Evolutionary conservation across 2,329 filamentous ascomycete genomes (phyloP).

Genomic region (Zalaria sp.): DNA sequence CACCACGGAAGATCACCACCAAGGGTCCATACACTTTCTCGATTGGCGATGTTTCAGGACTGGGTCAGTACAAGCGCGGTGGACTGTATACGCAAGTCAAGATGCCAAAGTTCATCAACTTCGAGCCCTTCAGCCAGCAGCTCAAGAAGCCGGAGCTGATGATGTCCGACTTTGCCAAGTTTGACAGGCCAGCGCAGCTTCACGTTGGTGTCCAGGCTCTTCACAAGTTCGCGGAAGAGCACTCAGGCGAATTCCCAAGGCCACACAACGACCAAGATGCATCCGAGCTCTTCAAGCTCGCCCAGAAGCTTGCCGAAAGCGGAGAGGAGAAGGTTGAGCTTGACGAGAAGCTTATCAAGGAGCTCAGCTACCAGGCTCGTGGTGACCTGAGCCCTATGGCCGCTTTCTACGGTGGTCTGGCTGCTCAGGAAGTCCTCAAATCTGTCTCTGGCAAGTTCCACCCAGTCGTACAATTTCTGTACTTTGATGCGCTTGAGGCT

Average conservation of each 20-base stretch:
- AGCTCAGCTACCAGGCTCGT: constrained; percentile 85
- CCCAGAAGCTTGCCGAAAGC: constrained; percentile 55
- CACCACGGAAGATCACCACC: constrained; percentile 80
- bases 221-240: constrained; percentile 65
- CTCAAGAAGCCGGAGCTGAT: constrained; percentile 79
- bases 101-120: constrained; percentile 90
- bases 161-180: constrained; percentile 94
- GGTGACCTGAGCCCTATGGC: constrained; percentile 88
- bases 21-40: constrained; percentile 95
- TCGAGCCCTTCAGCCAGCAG: constrained; percentile 65
- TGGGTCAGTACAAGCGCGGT: constrained; percentile 77
- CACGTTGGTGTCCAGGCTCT: constrained; percentile 88
- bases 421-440: constrained; percentile 91
- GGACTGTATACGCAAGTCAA: constrained; percentile 93
- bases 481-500: constrained; percentile 96
- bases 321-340: constrained; percentile 64
- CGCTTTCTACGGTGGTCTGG: constrained; percentile 85
- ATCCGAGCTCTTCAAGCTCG: constrained; percentile 57
- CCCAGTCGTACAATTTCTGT: constrained; percentile 90
- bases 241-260: constrained; percentile 58
- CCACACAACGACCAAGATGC: constrained; percentile 81
- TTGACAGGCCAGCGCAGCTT: constrained; percentile 82
- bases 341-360: constrained; percentile 82
- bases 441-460: constrained; percentile 96
- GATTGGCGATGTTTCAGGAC: constrained; percentile 78